Evolutionary conservation across 306 rosid species (phyloP), one percentile per base, ranked within the genome.

Genomic region (Lablab purpureus): DNA sequence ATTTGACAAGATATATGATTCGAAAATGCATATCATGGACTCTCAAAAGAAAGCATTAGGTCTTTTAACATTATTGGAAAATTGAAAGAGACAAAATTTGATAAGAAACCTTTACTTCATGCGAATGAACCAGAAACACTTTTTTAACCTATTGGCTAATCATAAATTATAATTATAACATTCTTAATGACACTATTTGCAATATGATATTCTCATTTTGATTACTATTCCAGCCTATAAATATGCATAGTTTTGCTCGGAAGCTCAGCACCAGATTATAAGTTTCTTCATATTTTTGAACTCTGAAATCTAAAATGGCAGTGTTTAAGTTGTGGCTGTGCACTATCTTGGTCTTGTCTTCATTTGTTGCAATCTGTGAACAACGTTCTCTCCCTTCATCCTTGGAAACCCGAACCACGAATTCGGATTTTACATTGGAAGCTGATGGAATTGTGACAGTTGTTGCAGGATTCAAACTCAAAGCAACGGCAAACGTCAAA

Each of bases 361-460:
- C n/a, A 37, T 5, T 27, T n/a, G 25, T 18, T 36, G 40, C 14
- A 18, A 34, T 64, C 56, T 63, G 37, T 63, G 79, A 64, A 73
- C 5, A 58, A 7, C 84, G 59, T 73, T 45, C 79, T 63, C 73
- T 73, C 18, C 49, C 65, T 71, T 49, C 73, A 32, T 10, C 77
- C 65, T 15, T 47, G 4, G 50, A 46, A 34, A 71, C 55, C 34
- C 19, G 14, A 6, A 23, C 47, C 19, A 51, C 67, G n/a, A 64
- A 80, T 12, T 41, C 71, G 21, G 51, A 28, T 6, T 58, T 43
- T 25, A 56, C 75, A 78, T 49, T 49, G 73, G 36, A 22, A 19
- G 21, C 19, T 36, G 36, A 60, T 27, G 34, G 65, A 36, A 25
- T 47, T 15, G 34, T 7, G 4, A 1, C 2, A 56, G 60, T 19